Evolutionary conservation across 2,329 filamentous ascomycete genomes (phyloP), one percentile per base, ranked within the genome.

Genomic region (Fusarium pininemorale): DNA sequence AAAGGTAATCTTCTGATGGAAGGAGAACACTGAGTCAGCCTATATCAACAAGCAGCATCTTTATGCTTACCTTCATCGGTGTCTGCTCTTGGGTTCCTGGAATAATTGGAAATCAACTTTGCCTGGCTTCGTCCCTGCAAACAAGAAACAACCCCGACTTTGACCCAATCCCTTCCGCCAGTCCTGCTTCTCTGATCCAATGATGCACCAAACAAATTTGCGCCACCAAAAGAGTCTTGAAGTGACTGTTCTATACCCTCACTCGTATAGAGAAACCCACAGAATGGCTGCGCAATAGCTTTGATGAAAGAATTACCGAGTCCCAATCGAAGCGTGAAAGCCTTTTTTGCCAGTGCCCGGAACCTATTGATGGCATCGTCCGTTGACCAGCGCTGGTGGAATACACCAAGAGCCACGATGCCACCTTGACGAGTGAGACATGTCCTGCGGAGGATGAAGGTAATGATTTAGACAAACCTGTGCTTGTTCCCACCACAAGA

Each of bases 401-500:
- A 74, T 1, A 70, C 38, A 1, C 69, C 65, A 11, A 72, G 24
- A 3, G 69, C 69, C 1, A 72, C 55, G 16, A 74, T 69, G 1
- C 66, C 71, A 7, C 71, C 64, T 50, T 32, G 47, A 50, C 7
- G 11, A 9, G 22, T 50, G 7, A 50, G 47, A 13, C 7, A 18
- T 0, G 0, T 35, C 14, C 32, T 35, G 24, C 24, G 5, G 3
- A 0, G 14, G 3, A 1, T 16, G 32, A 0, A 35, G 32, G 14
- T 8, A 1, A 18, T 7, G 14, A 13, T 7, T 13, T 2, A 5
- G 28, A 50, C 22, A 18, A 50, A 50, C 28, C 70, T 30, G 71
- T 74, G 18, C 71, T 72, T 16, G 71, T 72, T 6, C 69, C 71
- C 4, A 72, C n/a, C 0, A 72, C 69, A 1, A 74, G 58, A 45